Percentiles rank a stretch among this genome's conserved stretches.
phyloP scores from a whole-genome alignment of 1,284 basidiomycete genomes.

The Sporisorium sorghi region DNA sequence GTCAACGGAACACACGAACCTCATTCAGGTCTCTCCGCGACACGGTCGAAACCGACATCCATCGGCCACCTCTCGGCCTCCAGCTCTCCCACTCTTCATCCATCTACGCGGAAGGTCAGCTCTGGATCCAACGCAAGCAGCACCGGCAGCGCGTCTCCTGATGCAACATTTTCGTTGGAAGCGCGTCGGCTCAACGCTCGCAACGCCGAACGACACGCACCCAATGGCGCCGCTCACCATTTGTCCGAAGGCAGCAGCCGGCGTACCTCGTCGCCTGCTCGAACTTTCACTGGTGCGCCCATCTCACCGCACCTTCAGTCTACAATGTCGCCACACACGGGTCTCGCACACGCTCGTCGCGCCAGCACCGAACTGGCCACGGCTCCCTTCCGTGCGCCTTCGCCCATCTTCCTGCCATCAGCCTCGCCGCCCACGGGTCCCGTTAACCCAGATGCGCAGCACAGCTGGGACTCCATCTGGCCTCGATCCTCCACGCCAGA shows the following conservation, averaged over 20 bases:
- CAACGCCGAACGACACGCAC: conserved; percentile 24
- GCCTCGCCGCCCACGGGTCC: conserved; percentile 34
- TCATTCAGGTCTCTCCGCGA: conserved; percentile 6
- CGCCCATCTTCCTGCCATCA: conserved; percentile 42
- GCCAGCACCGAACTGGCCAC: conserved; percentile 32
- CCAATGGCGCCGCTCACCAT: conserved; percentile 24
- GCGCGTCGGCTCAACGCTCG: conserved; percentile 23
- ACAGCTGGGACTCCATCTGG: conserved; percentile 62
- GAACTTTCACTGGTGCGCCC: conserved; percentile 39
- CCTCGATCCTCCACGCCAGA: conserved; percentile 47
- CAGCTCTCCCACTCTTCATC: conserved; percentile 14
- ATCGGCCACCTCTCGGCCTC: conserved; percentile 17
- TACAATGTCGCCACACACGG: conserved; percentile 37
- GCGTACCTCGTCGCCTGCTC: conserved; percentile 50
- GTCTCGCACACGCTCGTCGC: conserved; percentile 35
- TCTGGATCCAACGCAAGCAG: conserved; percentile 31
- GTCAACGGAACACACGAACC: conserved; percentile 28
- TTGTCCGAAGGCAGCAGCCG: conserved; percentile 24
- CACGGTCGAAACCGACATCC: conserved; percentile 20
- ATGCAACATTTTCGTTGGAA: conserved; percentile 30
- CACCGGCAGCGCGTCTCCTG: conserved; percentile 37
- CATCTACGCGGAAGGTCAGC: conserved; percentile 39
- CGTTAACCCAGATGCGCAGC: conserved; percentile 50
- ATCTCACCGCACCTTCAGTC: conserved; percentile 58
- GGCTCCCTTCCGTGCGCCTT: conserved; percentile 38